phyloP scores from a whole-genome alignment of 768 basidiomycete species.

The Dacryopinax spathularia region DNA sequence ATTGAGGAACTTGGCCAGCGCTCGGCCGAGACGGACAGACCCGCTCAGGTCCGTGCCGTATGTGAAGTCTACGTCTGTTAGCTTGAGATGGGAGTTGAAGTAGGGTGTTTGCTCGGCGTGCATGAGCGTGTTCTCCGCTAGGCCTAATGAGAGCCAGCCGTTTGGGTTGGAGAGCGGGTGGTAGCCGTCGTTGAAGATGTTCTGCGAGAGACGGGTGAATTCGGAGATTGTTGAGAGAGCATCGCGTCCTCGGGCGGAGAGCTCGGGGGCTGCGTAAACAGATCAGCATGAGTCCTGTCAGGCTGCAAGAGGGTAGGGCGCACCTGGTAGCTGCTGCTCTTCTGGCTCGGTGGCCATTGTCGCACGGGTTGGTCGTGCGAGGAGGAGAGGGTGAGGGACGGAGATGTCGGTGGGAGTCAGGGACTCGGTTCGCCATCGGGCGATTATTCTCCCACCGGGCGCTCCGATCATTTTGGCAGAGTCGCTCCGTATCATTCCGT shows the following conservation, averaged over 20 bases:
- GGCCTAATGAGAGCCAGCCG: background rate
- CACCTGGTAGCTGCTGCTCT: too few relatives aligned
- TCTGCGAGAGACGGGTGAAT: background rate
- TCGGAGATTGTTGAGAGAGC: background rate
- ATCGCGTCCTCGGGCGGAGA: background rate
- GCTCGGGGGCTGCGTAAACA: background rate
- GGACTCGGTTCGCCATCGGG: too few relatives aligned
- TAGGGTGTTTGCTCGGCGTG: background rate
- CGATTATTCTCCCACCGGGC: background rate
- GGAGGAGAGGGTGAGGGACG: background rate
- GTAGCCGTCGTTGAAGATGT: constrained; percentile 1
- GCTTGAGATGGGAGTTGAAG: background rate
- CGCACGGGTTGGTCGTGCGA: background rate
- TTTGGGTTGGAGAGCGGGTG: background rate
- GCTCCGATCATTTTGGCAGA: too few relatives aligned
- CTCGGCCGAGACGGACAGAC: background rate
- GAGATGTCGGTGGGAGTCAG: background rate
- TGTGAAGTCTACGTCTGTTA: background rate
- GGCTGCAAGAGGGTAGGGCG: too few relatives aligned
- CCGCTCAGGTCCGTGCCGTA: background rate
- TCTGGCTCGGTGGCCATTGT: background rate
- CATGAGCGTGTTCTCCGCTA: constrained; percentile 1
- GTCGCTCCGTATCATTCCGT: too few relatives aligned
- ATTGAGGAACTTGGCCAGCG: background rate
- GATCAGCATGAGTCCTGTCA: too few relatives aligned